phyloP scores from a whole-genome alignment of 129 eudicot genomes.

The Escallonia herrerae region DNA sequence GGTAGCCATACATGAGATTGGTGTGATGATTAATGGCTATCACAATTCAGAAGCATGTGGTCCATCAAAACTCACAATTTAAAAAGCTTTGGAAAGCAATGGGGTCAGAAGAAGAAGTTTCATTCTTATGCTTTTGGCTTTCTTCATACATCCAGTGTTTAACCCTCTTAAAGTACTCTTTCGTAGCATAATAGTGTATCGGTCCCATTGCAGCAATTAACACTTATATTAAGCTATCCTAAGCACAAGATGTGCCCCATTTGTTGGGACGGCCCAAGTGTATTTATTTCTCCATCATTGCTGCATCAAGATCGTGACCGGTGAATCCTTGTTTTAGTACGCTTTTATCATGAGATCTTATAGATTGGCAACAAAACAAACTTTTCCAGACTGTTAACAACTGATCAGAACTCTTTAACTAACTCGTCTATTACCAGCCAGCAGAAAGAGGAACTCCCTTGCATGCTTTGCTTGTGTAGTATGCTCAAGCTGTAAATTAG shows the following conservation, averaged over 20 bases:
- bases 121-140: not conserved
- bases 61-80: not conserved
- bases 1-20: not conserved
- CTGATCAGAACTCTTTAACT: too few relatives aligned
- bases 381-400: too few relatives aligned
- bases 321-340: too few relatives aligned
- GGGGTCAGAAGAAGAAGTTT: too few relatives aligned
- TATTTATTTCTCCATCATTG: not conserved
- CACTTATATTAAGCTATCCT: not conserved
- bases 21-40: not conserved
- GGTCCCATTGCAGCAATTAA: not conserved
- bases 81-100: too few relatives aligned
- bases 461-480: too few relatives aligned
- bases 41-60: not conserved
- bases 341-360: too few relatives aligned
- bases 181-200: conserved; percentile 4
- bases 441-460: too few relatives aligned
- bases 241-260: not conserved
- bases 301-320: too few relatives aligned
- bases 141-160: not conserved
- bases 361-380: too few relatives aligned
- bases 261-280: not conserved
- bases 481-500: too few relatives aligned
- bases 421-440: too few relatives aligned
- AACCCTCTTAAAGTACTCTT: not conserved